phyloP scores from a whole-genome alignment of 129 eudicot species.

The Centrapalus pauciflorus region DNA sequence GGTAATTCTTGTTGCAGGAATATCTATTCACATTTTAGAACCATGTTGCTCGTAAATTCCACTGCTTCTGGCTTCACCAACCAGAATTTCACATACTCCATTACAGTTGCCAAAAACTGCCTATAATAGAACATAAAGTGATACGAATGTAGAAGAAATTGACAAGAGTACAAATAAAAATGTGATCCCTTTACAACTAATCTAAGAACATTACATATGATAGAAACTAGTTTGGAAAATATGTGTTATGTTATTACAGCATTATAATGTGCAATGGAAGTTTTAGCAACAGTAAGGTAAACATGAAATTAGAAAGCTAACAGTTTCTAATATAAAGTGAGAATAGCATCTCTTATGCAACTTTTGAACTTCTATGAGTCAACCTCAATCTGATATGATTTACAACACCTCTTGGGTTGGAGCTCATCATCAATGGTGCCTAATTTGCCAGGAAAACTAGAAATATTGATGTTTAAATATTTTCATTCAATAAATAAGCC shows the following conservation, averaged over 20 bases:
- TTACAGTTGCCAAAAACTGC: background rate
- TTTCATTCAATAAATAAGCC: background rate
- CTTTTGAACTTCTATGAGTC: background rate
- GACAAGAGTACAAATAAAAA: too few relatives aligned
- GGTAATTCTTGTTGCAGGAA: conserved; percentile 38
- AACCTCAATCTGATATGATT: background rate
- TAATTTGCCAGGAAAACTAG: background rate
- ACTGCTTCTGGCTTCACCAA: background rate
- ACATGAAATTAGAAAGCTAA: too few relatives aligned
- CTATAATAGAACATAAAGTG: background rate
- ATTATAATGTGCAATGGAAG: too few relatives aligned
- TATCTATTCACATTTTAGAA: background rate
- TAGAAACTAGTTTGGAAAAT: background rate
- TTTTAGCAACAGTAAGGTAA: too few relatives aligned
- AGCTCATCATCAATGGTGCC: background rate
- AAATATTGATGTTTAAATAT: background rate
- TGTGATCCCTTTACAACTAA: too few relatives aligned
- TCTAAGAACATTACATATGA: background rate
- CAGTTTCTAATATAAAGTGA: too few relatives aligned
- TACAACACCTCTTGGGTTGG: background rate
- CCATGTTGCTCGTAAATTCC: background rate
- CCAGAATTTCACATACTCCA: background rate
- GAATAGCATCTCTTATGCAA: background rate
- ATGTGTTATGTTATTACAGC: background rate
- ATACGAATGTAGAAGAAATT: background rate